Evolutionary conservation across 305 asterid species (phyloP), one percentile per base, ranked within the genome.

Genomic region (Fraxinus sp.): DNA sequence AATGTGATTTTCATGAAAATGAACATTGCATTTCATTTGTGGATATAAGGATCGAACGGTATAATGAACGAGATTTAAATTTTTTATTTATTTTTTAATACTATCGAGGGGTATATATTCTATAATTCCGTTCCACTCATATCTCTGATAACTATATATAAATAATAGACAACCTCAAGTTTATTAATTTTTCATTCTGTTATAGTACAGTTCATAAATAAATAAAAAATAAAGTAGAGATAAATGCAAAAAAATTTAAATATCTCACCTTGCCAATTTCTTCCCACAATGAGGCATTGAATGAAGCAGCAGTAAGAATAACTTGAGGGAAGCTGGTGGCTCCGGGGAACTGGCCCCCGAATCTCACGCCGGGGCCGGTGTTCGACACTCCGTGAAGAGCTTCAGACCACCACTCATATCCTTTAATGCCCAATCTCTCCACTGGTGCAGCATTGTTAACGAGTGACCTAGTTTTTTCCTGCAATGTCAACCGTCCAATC

Each of bases 401-500:
- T 90, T 95, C 98, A 68, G 97, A 93, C 98, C 98, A 95, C 98
- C 98, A 93, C 91, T 95, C 96, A 83, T 90, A 93, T 13, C 97
- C 92, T 46, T 72, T 79, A 1, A 95, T 91, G 10, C 97, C 97
- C 3, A 93, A 83, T 79, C 98, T 81, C 8, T 81, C 88, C 0
- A 95, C 90, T 35, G 95, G 92, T 0, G 97, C 96, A 2, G 98
- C 98, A 87, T 91, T 92, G 55, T 93, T 95, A 14, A 91, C 98
- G 1, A 95, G 80, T n/a, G 81, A 71, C 80, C 94, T 74, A 0
- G 92, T 87, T 52, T 95, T 95, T 71, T 95, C 98, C 64, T 73
- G 92, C 88, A 95, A 72, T 30, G 90, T 90, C 55, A 94, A 32
- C 43, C 98, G 84, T 39, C 93, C 89, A 0, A 94, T 72, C 83